Evolutionary conservation across 495 filamentous ascomycete species (phyloP).

Genomic region (Penicillium psychrofluorescens): DNA sequence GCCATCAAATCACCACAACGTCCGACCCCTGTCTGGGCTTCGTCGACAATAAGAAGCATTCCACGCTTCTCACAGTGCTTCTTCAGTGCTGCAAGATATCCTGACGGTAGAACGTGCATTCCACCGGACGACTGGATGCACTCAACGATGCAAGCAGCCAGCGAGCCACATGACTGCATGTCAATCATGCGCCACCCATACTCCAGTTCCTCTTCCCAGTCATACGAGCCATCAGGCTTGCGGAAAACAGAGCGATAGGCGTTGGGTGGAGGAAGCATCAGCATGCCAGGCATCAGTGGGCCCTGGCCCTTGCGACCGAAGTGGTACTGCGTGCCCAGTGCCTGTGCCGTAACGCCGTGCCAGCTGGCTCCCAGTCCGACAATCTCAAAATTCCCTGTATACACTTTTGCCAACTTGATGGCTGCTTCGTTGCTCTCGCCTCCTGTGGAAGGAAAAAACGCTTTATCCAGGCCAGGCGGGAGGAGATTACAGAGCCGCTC

Average conservation of each 20-base stretch:
- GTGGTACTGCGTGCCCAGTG: slow-evolving; percentile 32
- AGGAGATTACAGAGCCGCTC: slow-evolving; percentile 30
- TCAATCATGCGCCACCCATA: slow-evolving; percentile 47
- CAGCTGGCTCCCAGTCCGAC: slow-evolving; percentile 40
- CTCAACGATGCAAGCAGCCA: slow-evolving; percentile 49
- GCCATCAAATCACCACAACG: slow-evolving; percentile 46
- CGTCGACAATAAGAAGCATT: slow-evolving; percentile 50
- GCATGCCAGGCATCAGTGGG: slow-evolving; percentile 23
- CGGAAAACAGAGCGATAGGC: slow-evolving; percentile 47
- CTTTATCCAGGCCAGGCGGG: slow-evolving; percentile 36
- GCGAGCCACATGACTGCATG: slow-evolving; percentile 42
- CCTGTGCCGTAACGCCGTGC: slow-evolving; percentile 39
- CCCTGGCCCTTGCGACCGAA: slow-evolving; percentile 32
- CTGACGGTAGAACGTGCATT: slow-evolving; percentile 35
- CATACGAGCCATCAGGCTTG: slow-evolving; percentile 42
- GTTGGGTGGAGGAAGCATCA: slow-evolving; percentile 45
- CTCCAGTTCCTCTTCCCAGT: slow-evolving; percentile 50
- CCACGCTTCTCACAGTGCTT: slow-evolving; percentile 40
- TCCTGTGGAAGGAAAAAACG: slow-evolving; percentile 42
- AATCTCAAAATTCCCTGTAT: slow-evolving; percentile 46
- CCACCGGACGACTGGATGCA: slow-evolving; percentile 45
- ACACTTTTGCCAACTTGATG: slow-evolving; percentile 44
- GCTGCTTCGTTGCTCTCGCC: slow-evolving; percentile 44
- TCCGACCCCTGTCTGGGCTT: slow-evolving; percentile 48
- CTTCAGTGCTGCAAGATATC: slow-evolving; percentile 39